Evolutionary conservation across 352 stramenopile genomes (phyloP), one percentile per base, ranked within the genome.

Genomic region (Salisapilia sapeloensis): DNA sequence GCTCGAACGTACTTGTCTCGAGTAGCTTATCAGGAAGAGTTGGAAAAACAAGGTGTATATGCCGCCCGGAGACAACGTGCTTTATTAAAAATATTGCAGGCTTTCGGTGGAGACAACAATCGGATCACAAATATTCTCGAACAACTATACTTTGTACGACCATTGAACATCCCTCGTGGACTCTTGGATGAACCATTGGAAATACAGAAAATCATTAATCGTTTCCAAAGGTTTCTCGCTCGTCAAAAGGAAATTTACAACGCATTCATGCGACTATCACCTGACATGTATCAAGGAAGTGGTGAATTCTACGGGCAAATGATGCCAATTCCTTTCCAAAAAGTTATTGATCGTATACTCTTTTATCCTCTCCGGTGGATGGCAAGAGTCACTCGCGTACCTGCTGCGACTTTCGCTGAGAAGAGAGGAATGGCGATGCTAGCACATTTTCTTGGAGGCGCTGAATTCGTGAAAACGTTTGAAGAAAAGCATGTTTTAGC

Each of bases 401-500:
- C 59, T 0, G 33, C 74, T 10, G 72, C 69, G 1, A 53, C 50
- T 10, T 49, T 55, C 22, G 35, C 84, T 1, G 69, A 66, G 14
- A 66, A 60, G 12, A 59, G 54, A 19, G 69, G 69, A 6, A 38
- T 71, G 18, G 44, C 46, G 3, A 42, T 69, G 20, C 34, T 89
- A 0, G 63, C 65, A 1, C 23, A 38, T 2, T 71, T 89, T 15
- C 37, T 89, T 11, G 63, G 69, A 15, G 66, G 66, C 5, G 56
- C 50, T 1, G 56, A 78, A 32, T 89, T 85, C 36, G 61, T 58
- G 0, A 62, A 75, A 29, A 75, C 48, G 0, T 87, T 87, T 32
- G 67, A 81, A 33, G 55, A 84, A 34, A 34, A 61, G 8, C 60
- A 84, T 26, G 49, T 71, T 0, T 56, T 57, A 33, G 67, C 60